phyloP scores from a whole-genome alignment of 768 basidiomycete species.

The Ephemerocybe angulata region DNA sequence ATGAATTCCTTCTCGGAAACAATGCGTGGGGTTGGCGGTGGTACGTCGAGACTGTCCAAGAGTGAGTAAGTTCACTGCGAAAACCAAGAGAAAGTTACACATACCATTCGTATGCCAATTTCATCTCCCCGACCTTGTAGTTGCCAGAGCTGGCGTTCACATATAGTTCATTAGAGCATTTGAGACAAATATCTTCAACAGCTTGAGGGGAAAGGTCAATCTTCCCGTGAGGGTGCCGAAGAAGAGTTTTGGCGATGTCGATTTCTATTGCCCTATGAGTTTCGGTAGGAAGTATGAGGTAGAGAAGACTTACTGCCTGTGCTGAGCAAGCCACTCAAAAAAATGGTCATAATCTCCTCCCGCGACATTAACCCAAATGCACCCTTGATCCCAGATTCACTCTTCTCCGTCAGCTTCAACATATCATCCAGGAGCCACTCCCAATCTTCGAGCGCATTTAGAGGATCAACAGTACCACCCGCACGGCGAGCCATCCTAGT shows the following conservation, averaged over 20 bases:
- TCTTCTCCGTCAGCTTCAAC: slow-evolving; percentile 68
- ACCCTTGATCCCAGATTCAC: slow-evolving; percentile 60
- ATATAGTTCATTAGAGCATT: slow-evolving; percentile 85
- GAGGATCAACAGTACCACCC: slow-evolving; percentile 49
- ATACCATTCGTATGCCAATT: slow-evolving; percentile 93
- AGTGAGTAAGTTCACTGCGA: slow-evolving; percentile 1
- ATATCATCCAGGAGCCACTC: slow-evolving; percentile 86
- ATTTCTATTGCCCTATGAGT: slow-evolving; percentile 44
- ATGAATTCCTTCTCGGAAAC: slow-evolving; percentile 84
- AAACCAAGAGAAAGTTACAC: slow-evolving; percentile 10
- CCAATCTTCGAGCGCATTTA: slow-evolving; percentile 74
- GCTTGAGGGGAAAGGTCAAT: slow-evolving; percentile 45
- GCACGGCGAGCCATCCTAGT: slow-evolving; percentile 78
- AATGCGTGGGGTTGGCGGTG: slow-evolving; percentile 58
- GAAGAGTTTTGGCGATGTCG: slow-evolving; percentile 59
- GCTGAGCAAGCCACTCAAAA: slow-evolving; percentile 80
- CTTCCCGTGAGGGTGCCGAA: slow-evolving; percentile 45
- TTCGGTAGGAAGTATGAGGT: slow-evolving; percentile 8
- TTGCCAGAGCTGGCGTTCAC: slow-evolving; percentile 93
- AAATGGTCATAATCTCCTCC: slow-evolving; percentile 76
- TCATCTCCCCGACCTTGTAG: slow-evolving; percentile 92
- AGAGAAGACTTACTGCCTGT: slow-evolving; percentile 71
- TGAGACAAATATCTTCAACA: slow-evolving; percentile 77
- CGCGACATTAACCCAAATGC: slow-evolving; percentile 75
- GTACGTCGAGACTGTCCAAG: slow-evolving; percentile 78